These are phyloP conservation scores for Arthrobotrys pseudoclavata DNA, from an alignment of 2,329 filamentous ascomycete species.

Conservation along the genomic window DNA sequence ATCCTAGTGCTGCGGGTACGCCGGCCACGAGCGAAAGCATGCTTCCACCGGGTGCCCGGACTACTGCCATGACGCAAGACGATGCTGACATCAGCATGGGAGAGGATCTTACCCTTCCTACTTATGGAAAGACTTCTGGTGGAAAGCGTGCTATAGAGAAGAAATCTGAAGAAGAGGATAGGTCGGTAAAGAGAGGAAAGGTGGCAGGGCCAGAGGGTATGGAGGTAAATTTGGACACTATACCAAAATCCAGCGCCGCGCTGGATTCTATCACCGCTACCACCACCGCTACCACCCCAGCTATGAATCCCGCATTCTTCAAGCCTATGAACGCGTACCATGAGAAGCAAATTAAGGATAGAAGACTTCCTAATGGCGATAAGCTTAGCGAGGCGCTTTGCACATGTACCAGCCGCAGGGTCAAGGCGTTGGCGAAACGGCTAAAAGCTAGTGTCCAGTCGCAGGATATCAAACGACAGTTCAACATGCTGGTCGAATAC, in stretches of 20 bases:
- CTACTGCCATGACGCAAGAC: neutral
- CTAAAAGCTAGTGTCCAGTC: neutral
- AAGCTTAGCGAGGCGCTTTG: neutral
- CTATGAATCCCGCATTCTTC: neutral
- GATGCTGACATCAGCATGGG: neutral
- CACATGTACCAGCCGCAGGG: neutral
- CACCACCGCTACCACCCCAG: neutral
- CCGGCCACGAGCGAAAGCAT: too few relatives aligned
- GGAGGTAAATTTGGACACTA: neutral
- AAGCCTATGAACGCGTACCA: neutral
- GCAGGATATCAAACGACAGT: neutral
- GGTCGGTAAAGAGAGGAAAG: neutral
- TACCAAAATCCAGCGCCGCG: neutral
- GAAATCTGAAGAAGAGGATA: neutral
- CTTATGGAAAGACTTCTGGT: too few relatives aligned
- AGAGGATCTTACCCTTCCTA: neutral
- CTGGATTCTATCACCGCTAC: neutral
- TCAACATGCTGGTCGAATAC: neutral
- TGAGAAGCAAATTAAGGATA: neutral
- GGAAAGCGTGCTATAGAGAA: too few relatives aligned
- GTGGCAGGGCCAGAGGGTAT: too few relatives aligned
- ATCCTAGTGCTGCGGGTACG: too few relatives aligned
- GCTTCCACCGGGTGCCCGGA: too few relatives aligned
- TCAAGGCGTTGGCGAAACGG: neutral
- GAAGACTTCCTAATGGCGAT: neutral